Evolutionary conservation across 306 rosid genomes (phyloP).

Genomic region (Cicer arietinum): DNA sequence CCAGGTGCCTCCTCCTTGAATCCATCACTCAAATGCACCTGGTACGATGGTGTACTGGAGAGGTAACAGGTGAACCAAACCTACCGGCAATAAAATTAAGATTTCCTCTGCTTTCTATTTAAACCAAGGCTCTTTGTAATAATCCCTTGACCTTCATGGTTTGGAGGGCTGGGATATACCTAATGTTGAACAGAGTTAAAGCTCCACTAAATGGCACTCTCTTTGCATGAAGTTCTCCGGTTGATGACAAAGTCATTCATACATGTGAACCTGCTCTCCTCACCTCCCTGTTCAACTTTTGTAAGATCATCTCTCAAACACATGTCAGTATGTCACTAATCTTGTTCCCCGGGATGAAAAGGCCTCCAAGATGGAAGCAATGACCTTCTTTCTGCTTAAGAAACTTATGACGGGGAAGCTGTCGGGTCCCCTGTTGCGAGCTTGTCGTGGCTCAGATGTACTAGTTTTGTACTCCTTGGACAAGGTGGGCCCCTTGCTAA

Average conservation of each 20-base stretch:
- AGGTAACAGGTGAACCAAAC: not conserved
- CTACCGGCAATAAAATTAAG: not conserved
- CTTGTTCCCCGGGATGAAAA: not conserved
- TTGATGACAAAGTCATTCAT: not conserved
- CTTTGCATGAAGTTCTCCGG: not conserved
- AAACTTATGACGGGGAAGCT: not conserved
- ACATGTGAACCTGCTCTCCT: not conserved
- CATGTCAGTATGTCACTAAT: not conserved
- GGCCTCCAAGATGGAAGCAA: not conserved
- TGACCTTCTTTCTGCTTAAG: not conserved
- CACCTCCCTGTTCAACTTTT: not conserved
- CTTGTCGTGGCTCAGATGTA: not conserved
- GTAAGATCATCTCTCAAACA: not conserved
- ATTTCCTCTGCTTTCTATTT: not conserved
- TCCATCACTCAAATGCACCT: not conserved
- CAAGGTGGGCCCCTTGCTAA: not conserved
- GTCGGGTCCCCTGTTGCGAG: not conserved
- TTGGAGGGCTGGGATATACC: not conserved
- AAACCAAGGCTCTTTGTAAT: not conserved
- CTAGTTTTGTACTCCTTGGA: not conserved
- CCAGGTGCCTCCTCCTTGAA: not conserved
- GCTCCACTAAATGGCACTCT: not conserved
- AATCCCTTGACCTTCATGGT: not conserved
- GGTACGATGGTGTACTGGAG: not conserved
- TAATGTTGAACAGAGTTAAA: not conserved